These are phyloP conservation scores for Bolboschoenus planiculmis DNA, from an alignment of 176 grass and related monocot genomes.

Conservation along the genomic window DNA sequence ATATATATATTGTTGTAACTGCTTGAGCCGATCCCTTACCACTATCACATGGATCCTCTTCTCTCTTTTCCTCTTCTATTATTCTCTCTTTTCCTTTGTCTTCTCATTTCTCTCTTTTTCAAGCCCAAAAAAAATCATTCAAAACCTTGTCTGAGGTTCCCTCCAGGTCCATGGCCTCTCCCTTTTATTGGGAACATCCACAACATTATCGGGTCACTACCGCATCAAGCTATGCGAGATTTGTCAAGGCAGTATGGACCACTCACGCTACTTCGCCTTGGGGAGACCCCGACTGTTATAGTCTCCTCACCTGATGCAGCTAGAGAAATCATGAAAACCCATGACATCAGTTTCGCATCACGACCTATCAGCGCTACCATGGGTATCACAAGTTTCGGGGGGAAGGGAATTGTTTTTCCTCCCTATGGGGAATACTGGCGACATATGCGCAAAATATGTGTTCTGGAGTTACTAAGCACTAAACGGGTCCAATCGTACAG, in stretches of 20 bases:
- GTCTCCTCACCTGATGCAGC: constrained; percentile 18
- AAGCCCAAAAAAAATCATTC: neutral
- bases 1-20: neutral
- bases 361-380: constrained; percentile 7
- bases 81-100: constrained; percentile 10
- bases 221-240: constrained; percentile 22
- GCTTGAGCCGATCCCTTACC: neutral
- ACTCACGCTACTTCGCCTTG: constrained; percentile 24
- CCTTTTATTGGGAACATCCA: constrained; percentile 38
- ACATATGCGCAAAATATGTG: constrained; percentile 30
- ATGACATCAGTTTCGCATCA: constrained; percentile 19
- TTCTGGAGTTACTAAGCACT: constrained; percentile 25
- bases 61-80: neutral
- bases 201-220: constrained; percentile 4
- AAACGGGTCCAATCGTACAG: constrained; percentile 29
- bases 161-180: constrained; percentile 27
- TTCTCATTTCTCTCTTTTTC: constrained; percentile 1
- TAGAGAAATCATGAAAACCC: constrained; percentile 20
- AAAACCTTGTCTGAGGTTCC: neutral
- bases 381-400: neutral
- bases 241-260: constrained; percentile 17
- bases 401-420: constrained; percentile 3
- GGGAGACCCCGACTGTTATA: constrained; percentile 25
- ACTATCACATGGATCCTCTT: neutral
- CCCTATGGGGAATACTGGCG: constrained; percentile 31